Base-by-base conservation (phyloP, 2,329 filamentous ascomycete genomes). In the Metarhizium brunneum region DNA sequence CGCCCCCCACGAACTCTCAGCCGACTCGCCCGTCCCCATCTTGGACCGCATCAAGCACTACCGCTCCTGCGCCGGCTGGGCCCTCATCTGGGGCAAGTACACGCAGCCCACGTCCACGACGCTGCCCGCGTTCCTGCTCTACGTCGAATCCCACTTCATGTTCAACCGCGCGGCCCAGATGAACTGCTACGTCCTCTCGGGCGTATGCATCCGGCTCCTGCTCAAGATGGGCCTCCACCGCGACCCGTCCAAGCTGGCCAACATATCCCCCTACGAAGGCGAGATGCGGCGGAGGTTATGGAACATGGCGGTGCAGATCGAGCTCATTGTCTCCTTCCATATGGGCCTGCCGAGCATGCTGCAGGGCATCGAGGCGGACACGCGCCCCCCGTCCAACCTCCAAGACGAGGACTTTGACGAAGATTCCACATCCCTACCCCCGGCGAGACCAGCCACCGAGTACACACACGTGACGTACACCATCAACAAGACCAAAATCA, bases 311-410 rank as follows among this genome's bases (percentile, higher is more conserved):
- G 66, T 73, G 30, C 82, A 85, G 63, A 75, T 86, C 50, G 86
- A 88, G 63, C 68, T 84, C 2, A 68, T 88, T 4, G 82, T 85
- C 30, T 81, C 83, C 2, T 87, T 86, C 63, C 84, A 88, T 63
- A 76, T 87, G 57, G 85, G 85, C 2, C 71, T 89, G 54, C 86
- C 86, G 2, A 78, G 78, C 63, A 85, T 87, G 81, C 74, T 87
- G 48, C 76, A 83, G 56, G 74, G 77, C 29, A 79, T 84, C 40
- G 84, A 87, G 57, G 81, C 77, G 50, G 86, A 88, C 63, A 85
- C 83, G 0, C 70, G 75, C 1, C 66, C 82, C 20, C 85, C 85
- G 16, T 73, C 76, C 36, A 87, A 88, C 65, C 66, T 88, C 36
- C 74, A 80, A 53, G 85, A 89, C 64, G 79, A 83, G 36, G 85